Percentiles rank a stretch among this genome's conserved stretches.
These are phyloP conservation scores for Yamadazyma taylorii DNA, from an alignment of 1,139 yeast species.

Conservation along the genomic window DNA sequence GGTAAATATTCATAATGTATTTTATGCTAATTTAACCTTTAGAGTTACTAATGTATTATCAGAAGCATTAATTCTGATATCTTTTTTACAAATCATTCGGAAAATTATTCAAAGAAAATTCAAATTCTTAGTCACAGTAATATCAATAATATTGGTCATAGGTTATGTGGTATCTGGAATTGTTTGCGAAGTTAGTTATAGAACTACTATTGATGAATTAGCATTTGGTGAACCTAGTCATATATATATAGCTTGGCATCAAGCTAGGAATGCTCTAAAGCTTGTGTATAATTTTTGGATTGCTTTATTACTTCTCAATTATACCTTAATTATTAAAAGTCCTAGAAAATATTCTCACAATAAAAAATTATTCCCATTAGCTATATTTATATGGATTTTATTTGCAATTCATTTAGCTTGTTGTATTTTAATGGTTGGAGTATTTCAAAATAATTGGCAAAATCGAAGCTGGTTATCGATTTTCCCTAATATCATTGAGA, in stretches of 20 bases:
- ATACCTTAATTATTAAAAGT: slow-evolving; percentile 29
- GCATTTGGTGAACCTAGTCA: not conserved
- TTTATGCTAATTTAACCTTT: slow-evolving; percentile 30
- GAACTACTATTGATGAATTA: slow-evolving; percentile 1
- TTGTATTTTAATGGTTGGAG: slow-evolving; percentile 26
- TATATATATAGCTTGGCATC: slow-evolving; percentile 20
- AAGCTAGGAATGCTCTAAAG: slow-evolving; percentile 23
- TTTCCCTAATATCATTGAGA: slow-evolving; percentile 36
- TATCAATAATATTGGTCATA: slow-evolving; percentile 20
- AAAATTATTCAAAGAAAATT: slow-evolving; percentile 23
- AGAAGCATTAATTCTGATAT: slow-evolving; percentile 35
- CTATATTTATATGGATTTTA: slow-evolving; percentile 37
- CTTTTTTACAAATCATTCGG: slow-evolving; percentile 40
- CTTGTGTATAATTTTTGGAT: slow-evolving; percentile 29
- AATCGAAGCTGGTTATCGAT: slow-evolving; percentile 40
- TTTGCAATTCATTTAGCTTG: slow-evolving; percentile 30
- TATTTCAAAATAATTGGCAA: slow-evolving; percentile 31
- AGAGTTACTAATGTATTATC: slow-evolving; percentile 31
- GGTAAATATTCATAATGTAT: slow-evolving; percentile 27
- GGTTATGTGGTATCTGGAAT: slow-evolving; percentile 15
- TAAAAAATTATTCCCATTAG: slow-evolving; percentile 40
- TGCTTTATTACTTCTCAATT: slow-evolving; percentile 26
- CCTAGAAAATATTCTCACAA: slow-evolving; percentile 38
- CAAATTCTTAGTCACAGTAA: slow-evolving; percentile 20
- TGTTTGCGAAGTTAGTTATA: slow-evolving; percentile 12